phyloP scores from a whole-genome alignment of 257 asterid species.

The Ballota nigra region DNA sequence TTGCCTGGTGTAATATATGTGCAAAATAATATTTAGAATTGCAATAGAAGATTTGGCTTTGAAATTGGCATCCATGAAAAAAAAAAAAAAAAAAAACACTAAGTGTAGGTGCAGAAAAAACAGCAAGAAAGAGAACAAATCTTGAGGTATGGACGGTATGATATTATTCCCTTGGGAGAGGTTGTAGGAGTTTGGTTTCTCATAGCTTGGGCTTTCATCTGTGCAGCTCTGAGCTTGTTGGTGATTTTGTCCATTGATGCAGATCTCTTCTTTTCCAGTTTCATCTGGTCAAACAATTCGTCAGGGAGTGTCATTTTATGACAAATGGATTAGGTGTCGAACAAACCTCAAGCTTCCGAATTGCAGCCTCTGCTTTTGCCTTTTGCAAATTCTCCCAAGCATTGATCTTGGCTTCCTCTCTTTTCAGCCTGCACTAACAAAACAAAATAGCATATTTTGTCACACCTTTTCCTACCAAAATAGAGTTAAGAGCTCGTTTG shows the following conservation, averaged over 20 bases:
- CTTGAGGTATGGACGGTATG: conserved; percentile 28
- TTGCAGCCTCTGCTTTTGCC: conserved; percentile 88
- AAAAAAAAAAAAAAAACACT: background rate
- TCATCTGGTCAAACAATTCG: conserved; percentile 44
- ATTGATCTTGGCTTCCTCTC: conserved; percentile 69
- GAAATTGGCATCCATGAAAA: too few relatives aligned
- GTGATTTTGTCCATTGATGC: conserved; percentile 65
- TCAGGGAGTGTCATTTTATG: background rate
- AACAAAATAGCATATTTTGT: background rate
- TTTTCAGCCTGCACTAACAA: conserved; percentile 45
- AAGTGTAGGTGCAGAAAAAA: conserved; percentile 30
- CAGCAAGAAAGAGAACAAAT: conserved; percentile 37
- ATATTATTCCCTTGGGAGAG: conserved; percentile 16
- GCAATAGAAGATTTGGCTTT: background rate
- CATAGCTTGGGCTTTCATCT: conserved; percentile 60
- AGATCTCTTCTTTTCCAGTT: conserved; percentile 69
- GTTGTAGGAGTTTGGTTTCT: conserved; percentile 36
- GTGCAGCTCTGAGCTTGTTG: conserved; percentile 53
- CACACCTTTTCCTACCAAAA: conserved; percentile 20
- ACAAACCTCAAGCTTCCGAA: conserved; percentile 78
- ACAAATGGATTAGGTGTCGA: background rate
- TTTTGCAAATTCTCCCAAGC: conserved; percentile 95
- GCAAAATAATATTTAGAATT: background rate
- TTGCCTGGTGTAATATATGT: too few relatives aligned
- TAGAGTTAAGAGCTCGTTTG: too few relatives aligned